Percentiles rank a stretch among this genome's conserved stretches.
Conservation (phyloP, 352 stramenopile genomes). For the Phytophthora ramorum region DNA sequence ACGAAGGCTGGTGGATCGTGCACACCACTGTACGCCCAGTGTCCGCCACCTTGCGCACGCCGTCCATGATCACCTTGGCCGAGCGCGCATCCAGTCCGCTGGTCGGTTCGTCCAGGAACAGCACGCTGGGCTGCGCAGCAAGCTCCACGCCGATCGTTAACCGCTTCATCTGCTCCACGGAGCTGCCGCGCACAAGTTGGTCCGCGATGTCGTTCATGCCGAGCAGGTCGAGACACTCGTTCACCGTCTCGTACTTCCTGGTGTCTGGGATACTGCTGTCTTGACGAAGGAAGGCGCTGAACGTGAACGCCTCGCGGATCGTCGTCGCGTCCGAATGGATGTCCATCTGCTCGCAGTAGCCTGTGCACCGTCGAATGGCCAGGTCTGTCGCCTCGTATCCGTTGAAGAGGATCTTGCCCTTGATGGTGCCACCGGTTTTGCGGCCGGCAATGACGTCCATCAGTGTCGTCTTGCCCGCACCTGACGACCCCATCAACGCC, state of each 20-base stretch:
- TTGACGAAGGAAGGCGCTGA: too few relatives aligned
- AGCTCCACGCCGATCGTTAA: slow-evolving; percentile 26
- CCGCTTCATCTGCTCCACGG: slow-evolving; percentile 14
- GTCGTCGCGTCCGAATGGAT: slow-evolving; percentile 87
- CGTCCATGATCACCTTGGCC: slow-evolving; percentile 84
- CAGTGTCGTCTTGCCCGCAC: slow-evolving; percentile 21
- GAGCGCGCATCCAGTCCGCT: slow-evolving; percentile 84
- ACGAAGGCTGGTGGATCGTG: slow-evolving; percentile 94
- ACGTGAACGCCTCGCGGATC: slow-evolving; percentile 69
- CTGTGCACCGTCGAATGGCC: slow-evolving; percentile 53
- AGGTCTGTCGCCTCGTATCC: slow-evolving; percentile 49
- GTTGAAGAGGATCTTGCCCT: slow-evolving; percentile 5
- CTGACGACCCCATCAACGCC: slow-evolving; percentile 19
- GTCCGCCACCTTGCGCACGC: slow-evolving; percentile 82
- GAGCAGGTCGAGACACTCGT: slow-evolving; percentile 81
- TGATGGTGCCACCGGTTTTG: slow-evolving; percentile 10
- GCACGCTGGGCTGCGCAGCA: background rate
- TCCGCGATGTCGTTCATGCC: too few relatives aligned
- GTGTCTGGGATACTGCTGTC: too few relatives aligned
- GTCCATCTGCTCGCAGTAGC: slow-evolving; percentile 87
- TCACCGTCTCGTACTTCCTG: too few relatives aligned
- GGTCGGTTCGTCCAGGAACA: slow-evolving; percentile 68
- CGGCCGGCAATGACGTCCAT: slow-evolving; percentile 28
- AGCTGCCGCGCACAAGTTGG: slow-evolving; percentile 39
- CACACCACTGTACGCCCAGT: slow-evolving; percentile 80